A percentile compares a stretch with the other conserved stretches of the same genome.
phyloP scores from a whole-genome alignment of 1,139 yeast species.

The Petasospora fabianii region DNA sequence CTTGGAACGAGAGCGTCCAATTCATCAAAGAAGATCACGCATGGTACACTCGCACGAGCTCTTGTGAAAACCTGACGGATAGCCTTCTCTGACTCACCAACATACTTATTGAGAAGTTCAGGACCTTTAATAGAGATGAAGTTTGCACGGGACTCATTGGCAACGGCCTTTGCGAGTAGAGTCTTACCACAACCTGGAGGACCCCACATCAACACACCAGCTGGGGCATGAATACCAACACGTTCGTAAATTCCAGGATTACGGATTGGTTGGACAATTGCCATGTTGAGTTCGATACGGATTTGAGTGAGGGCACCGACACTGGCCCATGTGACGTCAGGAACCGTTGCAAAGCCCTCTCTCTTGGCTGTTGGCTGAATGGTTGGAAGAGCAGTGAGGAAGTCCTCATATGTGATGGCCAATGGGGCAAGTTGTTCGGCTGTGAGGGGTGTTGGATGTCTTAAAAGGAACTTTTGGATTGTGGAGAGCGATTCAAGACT shows the following conservation, averaged over 20 bases:
- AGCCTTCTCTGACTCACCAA: slow-evolving; percentile 94
- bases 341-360: slow-evolving; percentile 98
- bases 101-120: slow-evolving; percentile 87
- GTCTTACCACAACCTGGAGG: slow-evolving; percentile 99
- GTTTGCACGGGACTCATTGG: slow-evolving; percentile 93
- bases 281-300: slow-evolving; percentile 91
- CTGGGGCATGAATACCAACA: slow-evolving; percentile 95
- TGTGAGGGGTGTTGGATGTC: slow-evolving; percentile 78
- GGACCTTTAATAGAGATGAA: slow-evolving; percentile 96
- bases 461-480: slow-evolving; percentile 65
- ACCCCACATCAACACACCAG: slow-evolving; percentile 98
- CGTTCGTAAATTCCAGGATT: slow-evolving; percentile 85
- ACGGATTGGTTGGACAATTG: slow-evolving; percentile 93
- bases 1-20: slow-evolving; percentile 94
- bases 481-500: slow-evolving; percentile 42
- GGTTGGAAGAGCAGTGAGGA: slow-evolving; percentile 79
- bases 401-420: slow-evolving; percentile 74
- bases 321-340: slow-evolving; percentile 93
- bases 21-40: slow-evolving; percentile 94
- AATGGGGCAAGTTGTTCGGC: slow-evolving; percentile 71
- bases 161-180: slow-evolving; percentile 91
- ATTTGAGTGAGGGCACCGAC: slow-evolving; percentile 85
- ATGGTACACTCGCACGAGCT: slow-evolving; percentile 92
- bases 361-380: slow-evolving; percentile 97
- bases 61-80: slow-evolving; percentile 92